Evolutionary conservation across 192 early-diverging fungal genomes (phyloP), one percentile per base, ranked within the genome.

Genomic region (Kickxella alabastrina): DNA sequence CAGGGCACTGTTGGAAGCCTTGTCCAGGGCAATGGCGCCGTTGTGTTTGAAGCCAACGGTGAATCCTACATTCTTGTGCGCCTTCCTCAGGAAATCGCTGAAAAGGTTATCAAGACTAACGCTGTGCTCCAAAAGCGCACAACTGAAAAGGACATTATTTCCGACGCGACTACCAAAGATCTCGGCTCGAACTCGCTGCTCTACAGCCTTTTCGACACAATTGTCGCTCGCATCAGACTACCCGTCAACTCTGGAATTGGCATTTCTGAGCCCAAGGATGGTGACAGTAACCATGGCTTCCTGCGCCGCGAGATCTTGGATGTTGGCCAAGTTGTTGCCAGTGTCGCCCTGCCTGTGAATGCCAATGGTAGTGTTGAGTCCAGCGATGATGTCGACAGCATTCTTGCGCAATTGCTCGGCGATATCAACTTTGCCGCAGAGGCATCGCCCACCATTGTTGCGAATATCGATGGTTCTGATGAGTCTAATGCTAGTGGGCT

Each of bases 151-250:
- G 56, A 59, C 25, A 39, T 66, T 17, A 45, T 66, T n/a, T 18
- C 36, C 24, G 51, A 66, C 36, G 56, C 63, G n/a, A 65, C 63
- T 10, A 65, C 63, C 12, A 52, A 52, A 25, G 51, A 65, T 40
- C 55, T 65, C 13, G 51, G 17, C 40, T 46, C 41, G 0, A 19
- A 48, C 2, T 42, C 55, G 0, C 45, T 65, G 15, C 51, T 65
- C 12, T 65, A 65, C 34, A 45, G 54, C 19, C 29, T 65, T 4
- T 55, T 66, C 10, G 63, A 56, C 34, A 40, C 54, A 18, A 44
- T 66, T 5, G 53, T 54, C 50, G 56, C 56, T 18, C 40, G 56
- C 29, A 38, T 66, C 15, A 66, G 25, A 25, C 50, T 66, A 3
- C 63, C 63, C 1, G 56, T 59, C 17, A 66, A 54, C 13, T 22